These are phyloP conservation scores for Schizopora paradoxa DNA, from an alignment of 1,284 basidiomycete genomes.

Conservation along the genomic window DNA sequence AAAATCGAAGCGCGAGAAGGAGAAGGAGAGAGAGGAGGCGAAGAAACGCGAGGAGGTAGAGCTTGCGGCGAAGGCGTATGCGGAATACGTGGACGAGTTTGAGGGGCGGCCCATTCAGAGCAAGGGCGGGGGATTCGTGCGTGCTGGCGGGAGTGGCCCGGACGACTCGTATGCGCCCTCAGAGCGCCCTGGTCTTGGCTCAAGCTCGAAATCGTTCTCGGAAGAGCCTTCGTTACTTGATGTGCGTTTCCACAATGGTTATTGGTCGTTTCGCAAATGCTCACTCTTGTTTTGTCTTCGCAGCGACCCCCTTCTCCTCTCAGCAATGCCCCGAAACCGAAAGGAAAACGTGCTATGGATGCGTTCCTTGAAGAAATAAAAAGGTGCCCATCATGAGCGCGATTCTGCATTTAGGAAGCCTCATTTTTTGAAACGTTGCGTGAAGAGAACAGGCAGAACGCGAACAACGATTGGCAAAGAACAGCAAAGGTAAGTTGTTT, in stretches of 20 bases:
- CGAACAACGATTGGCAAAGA: conserved; percentile 74
- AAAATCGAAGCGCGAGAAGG: conserved; percentile 79
- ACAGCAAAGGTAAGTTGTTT: conserved; percentile 47
- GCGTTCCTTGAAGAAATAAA: conserved; percentile 91
- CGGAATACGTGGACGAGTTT: conserved; percentile 84
- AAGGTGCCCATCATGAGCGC: conserved; percentile 44
- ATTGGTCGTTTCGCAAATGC: conserved; percentile 1
- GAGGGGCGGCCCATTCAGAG: conserved; percentile 61
- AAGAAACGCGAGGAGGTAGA: conserved; percentile 83
- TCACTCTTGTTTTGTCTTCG: conserved; percentile 3
- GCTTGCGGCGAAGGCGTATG: conserved; percentile 71
- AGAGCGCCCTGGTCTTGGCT: conserved; percentile 19
- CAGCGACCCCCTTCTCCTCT: conserved; percentile 49
- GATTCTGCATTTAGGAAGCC: not conserved
- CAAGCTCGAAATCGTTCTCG: conserved; percentile 25
- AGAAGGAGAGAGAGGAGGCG: conserved; percentile 83
- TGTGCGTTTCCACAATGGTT: conserved; percentile 26
- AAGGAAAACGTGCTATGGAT: conserved; percentile 92
- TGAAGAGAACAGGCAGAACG: conserved; percentile 84
- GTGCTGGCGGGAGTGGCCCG: conserved; percentile 44
- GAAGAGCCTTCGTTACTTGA: conserved; percentile 19
- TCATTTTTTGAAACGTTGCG: not conserved
- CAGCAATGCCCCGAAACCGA: conserved; percentile 51
- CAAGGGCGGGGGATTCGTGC: conserved; percentile 67
- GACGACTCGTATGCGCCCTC: conserved; percentile 31